Evolutionary conservation across 257 asterid species (phyloP).

Genomic region (Solanum raphanifolium): DNA sequence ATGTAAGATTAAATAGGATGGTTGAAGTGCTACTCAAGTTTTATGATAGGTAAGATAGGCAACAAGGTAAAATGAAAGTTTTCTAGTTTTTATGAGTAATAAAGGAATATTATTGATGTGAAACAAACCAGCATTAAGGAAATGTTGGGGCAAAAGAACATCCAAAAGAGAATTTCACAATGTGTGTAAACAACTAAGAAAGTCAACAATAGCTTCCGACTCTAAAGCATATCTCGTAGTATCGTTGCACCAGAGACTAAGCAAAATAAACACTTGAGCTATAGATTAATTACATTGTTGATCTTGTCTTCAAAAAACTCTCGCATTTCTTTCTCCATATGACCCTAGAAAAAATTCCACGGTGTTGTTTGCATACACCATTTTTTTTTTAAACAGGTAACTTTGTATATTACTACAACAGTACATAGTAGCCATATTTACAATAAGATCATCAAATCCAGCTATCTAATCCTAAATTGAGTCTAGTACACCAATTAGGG

Average conservation of each 20-base stretch:
- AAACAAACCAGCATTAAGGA: not conserved
- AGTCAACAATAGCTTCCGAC: not conserved
- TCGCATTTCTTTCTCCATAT: not conserved
- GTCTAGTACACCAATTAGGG: too few species aligned
- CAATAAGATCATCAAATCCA: too few species aligned
- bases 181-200: not conserved
- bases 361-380: not conserved
- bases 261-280: not conserved
- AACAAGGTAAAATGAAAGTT: not conserved
- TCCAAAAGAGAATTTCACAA: not conserved
- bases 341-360: not conserved
- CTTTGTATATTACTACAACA: too few species aligned
- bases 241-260: not conserved
- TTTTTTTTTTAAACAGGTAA: too few species aligned
- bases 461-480: too few species aligned
- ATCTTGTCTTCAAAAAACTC: not conserved
- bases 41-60: not conserved
- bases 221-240: not conserved
- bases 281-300: not conserved
- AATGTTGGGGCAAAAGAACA: not conserved
- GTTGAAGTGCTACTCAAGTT: not conserved
- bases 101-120: not conserved
- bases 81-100: not conserved
- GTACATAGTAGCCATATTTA: too few species aligned
- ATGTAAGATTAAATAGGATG: not conserved